Evolutionary conservation across 768 basidiomycete species (phyloP).

Genomic region (Tricholoma furcatifolium): DNA sequence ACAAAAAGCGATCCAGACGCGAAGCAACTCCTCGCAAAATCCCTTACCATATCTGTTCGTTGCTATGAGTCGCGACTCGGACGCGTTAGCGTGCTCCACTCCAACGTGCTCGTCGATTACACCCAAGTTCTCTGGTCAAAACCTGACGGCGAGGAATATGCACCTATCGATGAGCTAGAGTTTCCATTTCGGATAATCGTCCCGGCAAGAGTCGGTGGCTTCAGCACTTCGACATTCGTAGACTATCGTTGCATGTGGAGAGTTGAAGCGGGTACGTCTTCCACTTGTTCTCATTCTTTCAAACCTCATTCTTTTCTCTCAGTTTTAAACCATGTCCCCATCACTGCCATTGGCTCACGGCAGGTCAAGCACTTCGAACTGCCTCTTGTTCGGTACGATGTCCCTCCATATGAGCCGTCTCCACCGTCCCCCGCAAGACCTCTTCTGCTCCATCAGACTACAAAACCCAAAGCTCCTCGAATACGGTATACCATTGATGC

Average conservation of each 20-base stretch:
- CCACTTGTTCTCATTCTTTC: constrained; percentile 10
- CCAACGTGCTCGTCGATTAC: constrained; percentile 69
- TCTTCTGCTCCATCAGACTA: constrained; percentile 39
- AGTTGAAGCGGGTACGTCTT: constrained; percentile 70
- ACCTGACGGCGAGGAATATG: constrained; percentile 53
- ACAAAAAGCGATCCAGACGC: constrained; percentile 70
- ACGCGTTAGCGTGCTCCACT: constrained; percentile 53
- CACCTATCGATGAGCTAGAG: constrained; percentile 62
- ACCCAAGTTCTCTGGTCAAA: constrained; percentile 69
- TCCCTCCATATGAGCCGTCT: constrained; percentile 41
- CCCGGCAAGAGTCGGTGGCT: constrained; percentile 60
- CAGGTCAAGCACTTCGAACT: constrained; percentile 72
- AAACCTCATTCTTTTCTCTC: constrained; percentile 17
- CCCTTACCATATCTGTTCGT: constrained; percentile 70
- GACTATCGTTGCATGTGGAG: constrained; percentile 83
- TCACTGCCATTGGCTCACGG: constrained; percentile 64
- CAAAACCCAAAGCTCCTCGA: constrained; percentile 54
- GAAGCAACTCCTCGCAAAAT: constrained; percentile 64
- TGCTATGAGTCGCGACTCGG: constrained; percentile 80
- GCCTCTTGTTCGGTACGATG: constrained; percentile 68
- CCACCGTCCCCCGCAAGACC: constrained; percentile 36
- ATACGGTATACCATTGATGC: constrained; percentile 59
- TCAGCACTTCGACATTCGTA: constrained; percentile 70
- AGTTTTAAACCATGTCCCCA: constrained; percentile 71
- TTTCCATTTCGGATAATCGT: constrained; percentile 70